Base-by-base conservation (phyloP, 805 yeast species). In the Ogataea methanolica region DNA sequence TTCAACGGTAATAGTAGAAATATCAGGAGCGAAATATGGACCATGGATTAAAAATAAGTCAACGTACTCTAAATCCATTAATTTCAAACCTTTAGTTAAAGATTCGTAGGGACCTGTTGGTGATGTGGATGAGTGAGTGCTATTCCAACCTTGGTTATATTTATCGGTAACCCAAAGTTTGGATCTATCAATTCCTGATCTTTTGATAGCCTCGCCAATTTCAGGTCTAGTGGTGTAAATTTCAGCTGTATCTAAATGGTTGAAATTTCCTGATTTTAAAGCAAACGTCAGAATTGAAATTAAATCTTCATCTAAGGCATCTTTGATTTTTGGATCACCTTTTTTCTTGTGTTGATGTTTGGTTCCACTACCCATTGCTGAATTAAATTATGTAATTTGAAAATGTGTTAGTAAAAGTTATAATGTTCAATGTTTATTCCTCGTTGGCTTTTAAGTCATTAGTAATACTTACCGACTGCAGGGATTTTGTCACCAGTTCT, bases 201-300 rank as follows among this genome's bases (percentile, higher is more conserved):
- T 57, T 45, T 66, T 67, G 39, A 82, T 52, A 0, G 83, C 88
- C 36, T 61, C 71, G 11, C 82, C 85, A 41, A 82, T 75, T 59
- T 83, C 89, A 1, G 58, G 59, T 50, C 80, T 79, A 3, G 88
- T 83, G 21, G 77, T 72, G 62, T 84, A 84, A n/a, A 72, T 67
- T 54, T 84, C 87, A 1, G 89, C 89, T 7, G 85, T 79, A 58
- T 83, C 90, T 40, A 84, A 63, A 60, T 82, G 88, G 41, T 65
- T 72, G 62, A 76, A 79, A 0, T 85, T 85, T 15, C 62, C 60
- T 34, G 51, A 52, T 2, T 73, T 65, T 21, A 84, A 58, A 2
- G 88, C 82, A 29, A 62, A 59, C 6, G 61, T 49, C 29, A 82
- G 52, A 19, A 78, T 72, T 6, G 73, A 69, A 5, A 75, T 79